phyloP scores from a whole-genome alignment of 257 asterid species.

The Lycium ferocissimum region DNA sequence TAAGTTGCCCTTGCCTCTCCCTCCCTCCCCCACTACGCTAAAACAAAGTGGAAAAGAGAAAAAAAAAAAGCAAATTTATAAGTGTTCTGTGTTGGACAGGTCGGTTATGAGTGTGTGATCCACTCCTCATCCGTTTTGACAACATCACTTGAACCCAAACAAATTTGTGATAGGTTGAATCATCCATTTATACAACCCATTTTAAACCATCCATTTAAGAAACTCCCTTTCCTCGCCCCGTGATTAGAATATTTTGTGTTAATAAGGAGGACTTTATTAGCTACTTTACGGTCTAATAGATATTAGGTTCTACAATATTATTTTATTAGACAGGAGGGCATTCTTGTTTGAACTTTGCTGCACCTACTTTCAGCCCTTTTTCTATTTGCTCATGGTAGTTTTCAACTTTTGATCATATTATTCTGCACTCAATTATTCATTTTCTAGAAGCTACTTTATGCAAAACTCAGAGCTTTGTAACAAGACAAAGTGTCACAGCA shows the following conservation, averaged over 20 bases:
- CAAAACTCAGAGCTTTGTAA: background rate
- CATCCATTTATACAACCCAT: background rate
- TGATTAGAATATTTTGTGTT: background rate
- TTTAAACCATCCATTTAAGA: background rate
- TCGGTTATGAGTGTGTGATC: background rate
- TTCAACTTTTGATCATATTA: background rate
- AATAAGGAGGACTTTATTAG: background rate
- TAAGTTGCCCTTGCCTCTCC: background rate
- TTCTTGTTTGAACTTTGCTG: slow-evolving; percentile 6
- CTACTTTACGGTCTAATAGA: background rate
- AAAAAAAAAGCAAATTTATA: background rate
- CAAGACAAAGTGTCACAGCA: background rate
- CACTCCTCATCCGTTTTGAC: background rate
- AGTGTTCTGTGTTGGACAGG: background rate
- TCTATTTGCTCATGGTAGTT: background rate
- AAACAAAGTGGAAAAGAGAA: background rate
- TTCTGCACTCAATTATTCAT: background rate
- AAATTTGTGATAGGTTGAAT: slow-evolving; percentile 8
- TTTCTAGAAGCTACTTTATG: background rate
- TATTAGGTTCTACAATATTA: background rate
- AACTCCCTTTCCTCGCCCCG: background rate
- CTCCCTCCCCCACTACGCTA: too few relatives aligned
- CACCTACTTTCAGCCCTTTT: slow-evolving; percentile 11
- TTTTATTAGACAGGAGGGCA: background rate
- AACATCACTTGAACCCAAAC: background rate